phyloP scores from a whole-genome alignment of 306 rosid genomes.

The Malus fusca region DNA sequence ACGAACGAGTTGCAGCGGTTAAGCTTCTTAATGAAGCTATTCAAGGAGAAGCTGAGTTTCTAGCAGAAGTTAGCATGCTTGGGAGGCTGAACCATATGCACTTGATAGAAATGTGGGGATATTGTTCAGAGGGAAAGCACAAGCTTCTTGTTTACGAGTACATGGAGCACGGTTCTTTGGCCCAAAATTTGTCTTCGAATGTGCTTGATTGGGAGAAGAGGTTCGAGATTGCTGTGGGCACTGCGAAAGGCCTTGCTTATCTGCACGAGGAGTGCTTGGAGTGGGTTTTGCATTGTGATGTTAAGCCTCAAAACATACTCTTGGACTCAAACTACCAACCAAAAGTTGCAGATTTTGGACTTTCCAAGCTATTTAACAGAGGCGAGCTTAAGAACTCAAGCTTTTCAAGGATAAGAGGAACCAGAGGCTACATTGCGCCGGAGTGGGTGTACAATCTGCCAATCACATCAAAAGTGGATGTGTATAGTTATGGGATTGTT shows the following conservation, averaged over 20 bases:
- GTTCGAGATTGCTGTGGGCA: constrained; percentile 48
- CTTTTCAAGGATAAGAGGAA: constrained; percentile 48
- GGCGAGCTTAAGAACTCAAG: constrained; percentile 16
- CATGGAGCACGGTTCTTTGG: constrained; percentile 45
- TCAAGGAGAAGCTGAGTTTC: constrained; percentile 55
- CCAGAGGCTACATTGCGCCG: constrained; percentile 67
- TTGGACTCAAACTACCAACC: constrained; percentile 37
- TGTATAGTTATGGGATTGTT: constrained; percentile 56
- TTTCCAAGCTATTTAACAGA: constrained; percentile 42
- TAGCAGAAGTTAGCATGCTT: constrained; percentile 47
- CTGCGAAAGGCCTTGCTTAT: constrained; percentile 50
- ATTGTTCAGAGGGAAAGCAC: constrained; percentile 47
- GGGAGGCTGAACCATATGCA: constrained; percentile 58
- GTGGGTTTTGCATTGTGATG: constrained; percentile 72
- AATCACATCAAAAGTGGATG: constrained; percentile 63
- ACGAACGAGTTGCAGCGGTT: constrained; percentile 36
- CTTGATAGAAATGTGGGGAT: constrained; percentile 56
- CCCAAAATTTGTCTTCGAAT: constrained; percentile 18
- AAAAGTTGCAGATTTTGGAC: constrained; percentile 61
- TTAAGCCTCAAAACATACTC: constrained; percentile 63
- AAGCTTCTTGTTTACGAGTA: constrained; percentile 52
- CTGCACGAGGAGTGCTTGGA: constrained; percentile 66
- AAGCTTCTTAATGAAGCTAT: constrained; percentile 29
- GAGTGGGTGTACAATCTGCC: constrained; percentile 54
- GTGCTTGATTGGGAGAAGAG: constrained; percentile 37